phyloP scores from a whole-genome alignment of 352 stramenopile genomes.

The Phytophthora syringae region DNA sequence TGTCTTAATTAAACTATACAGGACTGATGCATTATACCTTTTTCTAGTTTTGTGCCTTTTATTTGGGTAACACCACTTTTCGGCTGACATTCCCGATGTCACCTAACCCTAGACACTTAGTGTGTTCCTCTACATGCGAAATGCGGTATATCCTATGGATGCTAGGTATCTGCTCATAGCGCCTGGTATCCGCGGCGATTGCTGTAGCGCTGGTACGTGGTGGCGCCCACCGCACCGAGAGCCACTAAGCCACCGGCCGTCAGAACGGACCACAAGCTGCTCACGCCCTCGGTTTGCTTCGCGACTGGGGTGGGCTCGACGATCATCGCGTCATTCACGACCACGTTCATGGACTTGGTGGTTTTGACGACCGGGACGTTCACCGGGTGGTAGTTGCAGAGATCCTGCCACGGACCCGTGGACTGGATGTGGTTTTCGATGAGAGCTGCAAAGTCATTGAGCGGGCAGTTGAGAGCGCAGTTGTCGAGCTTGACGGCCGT shows the following conservation, averaged over 20 bases:
- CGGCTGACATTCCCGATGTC: too few species aligned
- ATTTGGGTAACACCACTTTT: too few species aligned
- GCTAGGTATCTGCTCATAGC: slow-evolving; percentile 25
- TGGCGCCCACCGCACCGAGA: slow-evolving; percentile 44
- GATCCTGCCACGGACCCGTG: slow-evolving; percentile 75
- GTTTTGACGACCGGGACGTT: slow-evolving; percentile 35
- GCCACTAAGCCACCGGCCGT: slow-evolving; percentile 44
- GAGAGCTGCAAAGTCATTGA: slow-evolving; percentile 61
- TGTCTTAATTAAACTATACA: too few species aligned
- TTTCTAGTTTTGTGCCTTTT: too few species aligned
- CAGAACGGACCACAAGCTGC: slow-evolving; percentile 43
- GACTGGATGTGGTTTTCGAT: slow-evolving; percentile 60
- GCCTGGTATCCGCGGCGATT: slow-evolving; percentile 50
- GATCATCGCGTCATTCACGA: slow-evolving; percentile 35
- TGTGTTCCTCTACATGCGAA: too few species aligned
- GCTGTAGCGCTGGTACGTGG: slow-evolving; percentile 54
- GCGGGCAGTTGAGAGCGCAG: slow-evolving; percentile 63
- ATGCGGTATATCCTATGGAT: too few species aligned
- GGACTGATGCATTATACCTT: too few species aligned
- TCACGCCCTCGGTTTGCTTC: slow-evolving; percentile 1
- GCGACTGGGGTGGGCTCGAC: slow-evolving; percentile 22
- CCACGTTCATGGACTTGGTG: slow-evolving; percentile 35
- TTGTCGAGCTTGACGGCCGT: slow-evolving; percentile 66
- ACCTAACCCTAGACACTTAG: too few species aligned
- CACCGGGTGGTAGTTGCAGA: slow-evolving; percentile 73